Evolutionary conservation across 768 basidiomycete species (phyloP).

Genomic region (Rhodosporidiobolus odoratus): DNA sequence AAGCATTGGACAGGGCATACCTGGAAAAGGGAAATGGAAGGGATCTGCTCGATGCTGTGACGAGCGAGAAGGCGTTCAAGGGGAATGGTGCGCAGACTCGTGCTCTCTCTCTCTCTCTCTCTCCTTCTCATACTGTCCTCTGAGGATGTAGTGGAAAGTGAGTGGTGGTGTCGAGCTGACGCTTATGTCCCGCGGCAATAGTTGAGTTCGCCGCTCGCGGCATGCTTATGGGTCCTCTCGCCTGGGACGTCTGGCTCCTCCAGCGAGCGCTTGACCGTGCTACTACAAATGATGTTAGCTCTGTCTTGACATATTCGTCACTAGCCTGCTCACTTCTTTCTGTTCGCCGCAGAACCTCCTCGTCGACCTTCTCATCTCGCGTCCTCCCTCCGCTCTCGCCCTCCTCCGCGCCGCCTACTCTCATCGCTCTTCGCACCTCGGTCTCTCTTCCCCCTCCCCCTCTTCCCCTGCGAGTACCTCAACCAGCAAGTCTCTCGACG

Average conservation of each 20-base stretch:
- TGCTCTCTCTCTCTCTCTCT: neutral
- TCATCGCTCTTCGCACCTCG: neutral
- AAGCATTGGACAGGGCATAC: constrained; percentile 23
- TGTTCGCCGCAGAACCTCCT: constrained; percentile 16
- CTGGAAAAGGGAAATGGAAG: neutral
- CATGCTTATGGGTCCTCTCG: constrained; percentile 26
- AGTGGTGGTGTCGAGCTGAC: neutral
- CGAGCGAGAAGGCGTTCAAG: constrained; percentile 18
- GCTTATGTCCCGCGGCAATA: neutral
- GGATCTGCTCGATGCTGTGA: constrained; percentile 14
- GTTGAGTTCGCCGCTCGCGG: constrained; percentile 27
- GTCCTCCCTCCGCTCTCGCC: constrained; percentile 20
- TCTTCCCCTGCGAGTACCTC: neutral
- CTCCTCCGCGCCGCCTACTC: constrained; percentile 33
- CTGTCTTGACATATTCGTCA: neutral
- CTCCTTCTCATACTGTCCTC: neutral
- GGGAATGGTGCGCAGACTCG: constrained; percentile 18
- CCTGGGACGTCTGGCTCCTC: constrained; percentile 28
- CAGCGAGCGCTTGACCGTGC: constrained; percentile 14
- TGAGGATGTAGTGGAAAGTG: neutral
- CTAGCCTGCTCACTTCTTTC: neutral
- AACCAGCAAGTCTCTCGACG: constrained; percentile 28
- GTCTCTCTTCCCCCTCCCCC: neutral
- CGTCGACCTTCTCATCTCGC: constrained; percentile 28
- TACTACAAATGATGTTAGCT: constrained; percentile 26